Conservation (phyloP, 441 rosid genomes). For the Omphalea diandra region DNA sequence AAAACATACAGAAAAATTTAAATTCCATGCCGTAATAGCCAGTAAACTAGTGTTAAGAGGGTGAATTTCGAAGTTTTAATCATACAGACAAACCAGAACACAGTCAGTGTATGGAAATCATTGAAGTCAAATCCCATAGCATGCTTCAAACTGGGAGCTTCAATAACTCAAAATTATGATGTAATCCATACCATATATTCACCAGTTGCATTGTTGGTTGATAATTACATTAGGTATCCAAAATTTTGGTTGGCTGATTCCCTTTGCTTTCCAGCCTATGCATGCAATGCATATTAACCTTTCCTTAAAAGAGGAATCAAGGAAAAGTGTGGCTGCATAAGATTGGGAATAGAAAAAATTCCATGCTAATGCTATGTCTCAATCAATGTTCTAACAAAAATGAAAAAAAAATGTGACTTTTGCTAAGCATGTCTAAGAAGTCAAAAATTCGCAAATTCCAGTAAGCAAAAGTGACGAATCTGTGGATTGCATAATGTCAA, state of each 20-base stretch:
- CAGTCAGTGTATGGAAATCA: too few relatives aligned
- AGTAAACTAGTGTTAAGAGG: too few relatives aligned
- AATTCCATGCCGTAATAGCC: too few relatives aligned
- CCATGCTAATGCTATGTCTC: neutral
- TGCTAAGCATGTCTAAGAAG: slow-evolving; percentile 12
- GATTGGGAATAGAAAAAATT: slow-evolving; percentile 11
- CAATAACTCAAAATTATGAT: too few relatives aligned
- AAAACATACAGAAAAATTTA: neutral
- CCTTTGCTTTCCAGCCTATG: slow-evolving; percentile 13
- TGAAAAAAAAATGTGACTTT: slow-evolving; percentile 5
- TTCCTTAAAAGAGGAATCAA: slow-evolving; percentile 1
- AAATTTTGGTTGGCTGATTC: neutral
- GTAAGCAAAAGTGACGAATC: slow-evolving; percentile 1
- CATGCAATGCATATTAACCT: slow-evolving; percentile 1
- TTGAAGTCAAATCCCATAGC: too few relatives aligned
- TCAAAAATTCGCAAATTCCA: too few relatives aligned
- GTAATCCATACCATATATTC: neutral
- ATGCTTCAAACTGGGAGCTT: too few relatives aligned
- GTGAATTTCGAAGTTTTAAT: too few relatives aligned
- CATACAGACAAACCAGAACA: too few relatives aligned
- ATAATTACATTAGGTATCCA: neutral
- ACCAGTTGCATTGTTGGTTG: neutral
- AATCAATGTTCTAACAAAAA: neutral
- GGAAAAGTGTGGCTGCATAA: neutral
- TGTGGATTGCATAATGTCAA: neutral